Percentiles rank a stretch among this genome's conserved stretches.
Evolutionary conservation across 345 rosid species (phyloP).

Genomic region (Syzygium aqueum): DNA sequence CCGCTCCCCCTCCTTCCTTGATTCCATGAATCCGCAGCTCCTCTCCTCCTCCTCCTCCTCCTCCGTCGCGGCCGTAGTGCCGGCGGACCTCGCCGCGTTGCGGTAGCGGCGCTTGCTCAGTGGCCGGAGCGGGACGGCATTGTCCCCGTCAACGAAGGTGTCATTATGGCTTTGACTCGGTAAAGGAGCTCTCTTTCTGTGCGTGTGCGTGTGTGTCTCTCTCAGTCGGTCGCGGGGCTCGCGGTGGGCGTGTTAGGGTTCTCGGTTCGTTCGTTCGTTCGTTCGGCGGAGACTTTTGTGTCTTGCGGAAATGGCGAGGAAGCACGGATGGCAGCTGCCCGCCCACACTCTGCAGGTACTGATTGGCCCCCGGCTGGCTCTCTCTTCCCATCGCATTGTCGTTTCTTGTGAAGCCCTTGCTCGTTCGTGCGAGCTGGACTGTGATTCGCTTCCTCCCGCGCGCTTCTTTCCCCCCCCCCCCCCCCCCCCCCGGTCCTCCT

Average conservation of each 20-base stretch:
- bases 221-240: background rate
- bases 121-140: background rate
- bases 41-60: background rate
- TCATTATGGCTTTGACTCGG: background rate
- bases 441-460: background rate
- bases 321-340: conserved; percentile 98
- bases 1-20: background rate
- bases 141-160: background rate
- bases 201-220: background rate
- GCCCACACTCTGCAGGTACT: conserved; percentile 91
- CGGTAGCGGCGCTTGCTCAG: background rate
- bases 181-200: background rate
- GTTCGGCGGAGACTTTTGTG: background rate
- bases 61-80: background rate
- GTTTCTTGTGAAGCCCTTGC: background rate
- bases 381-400: background rate
- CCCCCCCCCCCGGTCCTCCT: background rate
- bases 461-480: background rate
- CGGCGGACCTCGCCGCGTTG: background rate
- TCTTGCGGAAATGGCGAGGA: conserved; percentile 65
- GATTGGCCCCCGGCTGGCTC: background rate
- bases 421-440: background rate
- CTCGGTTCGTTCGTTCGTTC: background rate
- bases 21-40: background rate
- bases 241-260: background rate